These are phyloP conservation scores for Carex cristatella DNA, from an alignment of 176 grass and related monocot species.

Conservation along the genomic window DNA sequence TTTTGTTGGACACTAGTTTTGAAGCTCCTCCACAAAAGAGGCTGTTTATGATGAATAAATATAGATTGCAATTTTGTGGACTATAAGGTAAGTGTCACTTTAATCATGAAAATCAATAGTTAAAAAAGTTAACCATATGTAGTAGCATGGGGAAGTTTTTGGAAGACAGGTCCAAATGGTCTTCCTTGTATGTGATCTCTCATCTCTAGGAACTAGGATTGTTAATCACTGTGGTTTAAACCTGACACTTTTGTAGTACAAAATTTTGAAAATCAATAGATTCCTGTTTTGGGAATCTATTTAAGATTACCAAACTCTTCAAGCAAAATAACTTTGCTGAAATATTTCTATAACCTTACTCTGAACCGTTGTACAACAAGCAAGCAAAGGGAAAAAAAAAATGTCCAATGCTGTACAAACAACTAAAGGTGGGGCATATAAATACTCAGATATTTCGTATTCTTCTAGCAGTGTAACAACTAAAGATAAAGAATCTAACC, in stretches of 20 bases:
- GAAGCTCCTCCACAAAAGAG: too few relatives aligned
- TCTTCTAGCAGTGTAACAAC: background rate
- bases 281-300: background rate
- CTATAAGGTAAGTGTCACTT: background rate
- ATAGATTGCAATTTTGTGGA: background rate
- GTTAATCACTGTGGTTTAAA: background rate
- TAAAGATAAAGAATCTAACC: conserved; percentile 30
- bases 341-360: background rate
- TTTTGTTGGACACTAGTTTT: background rate
- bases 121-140: background rate
- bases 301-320: background rate
- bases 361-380: background rate
- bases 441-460: background rate
- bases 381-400: background rate
- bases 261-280: background rate
- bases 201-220: background rate
- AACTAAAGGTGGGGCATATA: background rate
- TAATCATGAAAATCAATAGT: background rate
- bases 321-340: background rate
- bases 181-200: background rate
- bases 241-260: background rate
- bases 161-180: background rate
- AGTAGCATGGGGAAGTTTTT: background rate
- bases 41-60: background rate
- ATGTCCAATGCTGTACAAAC: background rate